Percentiles rank a stretch among this genome's conserved stretches.
These are phyloP conservation scores for Tubosaeta sp. DNA, from an alignment of 768 basidiomycete genomes.

Conservation along the genomic window DNA sequence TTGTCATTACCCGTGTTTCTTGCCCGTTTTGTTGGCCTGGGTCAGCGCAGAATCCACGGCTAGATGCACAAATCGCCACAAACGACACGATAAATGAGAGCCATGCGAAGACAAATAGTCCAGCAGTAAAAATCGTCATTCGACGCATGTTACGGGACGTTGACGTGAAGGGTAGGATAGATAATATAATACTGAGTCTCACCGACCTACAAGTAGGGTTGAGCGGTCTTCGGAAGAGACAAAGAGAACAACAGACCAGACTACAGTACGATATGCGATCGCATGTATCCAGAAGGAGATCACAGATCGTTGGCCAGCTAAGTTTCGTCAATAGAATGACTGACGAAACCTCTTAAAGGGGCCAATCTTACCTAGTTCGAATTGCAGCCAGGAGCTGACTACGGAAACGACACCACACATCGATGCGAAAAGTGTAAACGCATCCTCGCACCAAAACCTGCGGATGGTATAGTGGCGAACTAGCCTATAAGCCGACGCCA, in stretches of 20 bases:
- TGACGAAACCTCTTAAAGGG: neutral
- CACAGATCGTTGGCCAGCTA: slow-evolving; percentile 4
- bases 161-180: slow-evolving; percentile 8
- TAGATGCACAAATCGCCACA: neutral
- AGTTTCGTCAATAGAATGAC: neutral
- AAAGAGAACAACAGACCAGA: slow-evolving; percentile 11
- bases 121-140: slow-evolving; percentile 2
- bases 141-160: slow-evolving; percentile 7
- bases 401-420: slow-evolving; percentile 3
- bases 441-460: slow-evolving; percentile 21
- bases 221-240: neutral
- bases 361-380: slow-evolving; percentile 1
- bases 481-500: slow-evolving; percentile 1
- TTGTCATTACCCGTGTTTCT: neutral
- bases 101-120: slow-evolving; percentile 13
- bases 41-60: neutral
- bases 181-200: slow-evolving; percentile 13
- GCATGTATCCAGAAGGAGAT: slow-evolving; percentile 8
- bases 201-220: slow-evolving; percentile 6
- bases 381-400: slow-evolving; percentile 7
- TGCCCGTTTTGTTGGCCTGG: neutral
- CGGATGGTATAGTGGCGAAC: neutral
- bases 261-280: slow-evolving; percentile 5
- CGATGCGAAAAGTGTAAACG: slow-evolving; percentile 3
- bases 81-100: slow-evolving; percentile 3